Evolutionary conservation across 345 rosid genomes (phyloP), one percentile per base, ranked within the genome.

Genomic region (Triadica sebifera): DNA sequence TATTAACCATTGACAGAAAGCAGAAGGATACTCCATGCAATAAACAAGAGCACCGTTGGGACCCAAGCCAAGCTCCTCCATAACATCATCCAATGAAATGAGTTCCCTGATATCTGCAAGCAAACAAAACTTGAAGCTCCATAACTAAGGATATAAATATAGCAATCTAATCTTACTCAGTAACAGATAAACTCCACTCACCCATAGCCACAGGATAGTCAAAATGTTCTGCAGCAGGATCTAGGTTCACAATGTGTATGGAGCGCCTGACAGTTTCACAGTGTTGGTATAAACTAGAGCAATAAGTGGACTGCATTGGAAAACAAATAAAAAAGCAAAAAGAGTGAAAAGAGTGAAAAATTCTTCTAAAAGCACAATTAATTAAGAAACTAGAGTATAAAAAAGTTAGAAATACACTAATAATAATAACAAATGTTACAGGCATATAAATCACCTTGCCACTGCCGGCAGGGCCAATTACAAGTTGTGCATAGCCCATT

Each of bases 1-100:
- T 56, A 15, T 22, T 43, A 56, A 15, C 56, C 12, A 9, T 67
- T 67, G 55, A n/a, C 62, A 72, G 41, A 70, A 65, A 65, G 15
- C 17, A 71, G 75, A 81, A 86, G 94, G 96, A 90, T 91, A 93
- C 99, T 91, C 99, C 99, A 93, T 93, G 84, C 98, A 89, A 82
- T 94, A 91, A 69, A 92, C 78, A 41, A 92, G 90, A 66, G 87
- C 97, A 63, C 98, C 98, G 85, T 92, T 91, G 19, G 98, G 98
- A 82, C 97, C 98, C 45, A 94, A 79, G 19, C 89, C 87, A 46
- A 91, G 84, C 66, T 92, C 95, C 85, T 92, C 94, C 98, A 94
- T 94, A 10, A 94, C 98, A 81, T 89, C 91, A 63, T 94, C 98
- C 87, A 94, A 84, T 47, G 92, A 88, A 77, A 94, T 75, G 74